phyloP scores from a whole-genome alignment of 495 filamentous ascomycete species.

The Aspergillus panamensis region DNA sequence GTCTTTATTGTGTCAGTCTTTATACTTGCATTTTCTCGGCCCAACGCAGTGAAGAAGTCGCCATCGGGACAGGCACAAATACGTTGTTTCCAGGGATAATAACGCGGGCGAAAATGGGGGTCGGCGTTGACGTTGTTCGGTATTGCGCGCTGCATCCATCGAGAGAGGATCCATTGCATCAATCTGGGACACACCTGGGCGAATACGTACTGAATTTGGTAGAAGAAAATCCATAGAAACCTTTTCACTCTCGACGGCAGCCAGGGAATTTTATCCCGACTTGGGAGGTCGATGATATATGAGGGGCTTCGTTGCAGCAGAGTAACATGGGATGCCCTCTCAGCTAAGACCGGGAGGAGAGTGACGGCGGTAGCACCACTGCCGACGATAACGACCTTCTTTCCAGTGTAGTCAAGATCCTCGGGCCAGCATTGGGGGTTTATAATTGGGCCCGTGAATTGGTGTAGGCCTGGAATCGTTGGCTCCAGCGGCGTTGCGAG shows the following conservation, averaged over 20 bases:
- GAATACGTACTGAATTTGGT: not conserved
- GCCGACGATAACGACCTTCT: not conserved
- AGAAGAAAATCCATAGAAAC: not conserved
- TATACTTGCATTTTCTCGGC: not conserved
- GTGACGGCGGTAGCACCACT: not conserved
- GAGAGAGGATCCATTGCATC: not conserved
- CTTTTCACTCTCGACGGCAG: not conserved
- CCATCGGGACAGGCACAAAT: not conserved
- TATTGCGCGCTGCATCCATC: not conserved
- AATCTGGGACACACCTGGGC: not conserved
- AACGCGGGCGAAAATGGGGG: not conserved
- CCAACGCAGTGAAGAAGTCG: not conserved
- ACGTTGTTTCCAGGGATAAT: not conserved
- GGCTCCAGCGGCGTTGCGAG: not conserved
- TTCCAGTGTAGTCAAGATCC: not conserved
- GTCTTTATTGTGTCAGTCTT: not conserved
- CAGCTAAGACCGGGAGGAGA: not conserved
- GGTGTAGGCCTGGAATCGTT: not conserved
- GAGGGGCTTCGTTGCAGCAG: not conserved
- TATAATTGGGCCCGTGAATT: not conserved
- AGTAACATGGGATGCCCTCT: not conserved
- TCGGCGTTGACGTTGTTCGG: not conserved
- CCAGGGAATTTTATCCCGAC: not conserved
- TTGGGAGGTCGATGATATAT: not conserved
- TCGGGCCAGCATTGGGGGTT: not conserved